These are phyloP conservation scores for Fusarium sp. DNA, from an alignment of 2,329 filamentous ascomycete species.

Conservation along the genomic window DNA sequence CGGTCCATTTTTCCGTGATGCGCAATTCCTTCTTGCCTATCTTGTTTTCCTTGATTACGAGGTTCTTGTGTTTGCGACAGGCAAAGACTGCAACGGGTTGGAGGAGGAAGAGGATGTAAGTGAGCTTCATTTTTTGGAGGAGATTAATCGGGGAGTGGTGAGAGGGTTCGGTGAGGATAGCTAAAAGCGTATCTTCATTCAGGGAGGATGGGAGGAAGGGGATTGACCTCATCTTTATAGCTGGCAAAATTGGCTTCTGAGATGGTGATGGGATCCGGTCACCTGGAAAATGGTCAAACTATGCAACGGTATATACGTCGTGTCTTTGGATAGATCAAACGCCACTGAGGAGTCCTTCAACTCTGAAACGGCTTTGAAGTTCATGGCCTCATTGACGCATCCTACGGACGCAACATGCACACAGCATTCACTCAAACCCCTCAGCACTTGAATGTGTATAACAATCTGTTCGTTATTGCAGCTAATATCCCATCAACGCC, in stretches of 20 bases:
- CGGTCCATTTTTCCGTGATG: too few species aligned
- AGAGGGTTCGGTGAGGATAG: too few species aligned
- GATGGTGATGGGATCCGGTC: too few species aligned
- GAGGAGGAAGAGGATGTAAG: too few species aligned
- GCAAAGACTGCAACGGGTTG: too few species aligned
- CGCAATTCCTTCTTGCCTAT: too few species aligned
- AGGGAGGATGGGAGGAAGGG: not conserved
- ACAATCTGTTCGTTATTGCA: conserved; percentile 13
- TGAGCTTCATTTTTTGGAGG: too few species aligned
- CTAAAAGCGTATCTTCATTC: not conserved
- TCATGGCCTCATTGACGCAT: not conserved
- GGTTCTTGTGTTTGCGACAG: too few species aligned
- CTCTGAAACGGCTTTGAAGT: too few species aligned
- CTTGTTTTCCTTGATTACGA: too few species aligned
- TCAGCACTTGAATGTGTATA: not conserved
- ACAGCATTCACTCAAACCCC: not conserved
- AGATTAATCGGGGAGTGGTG: not conserved
- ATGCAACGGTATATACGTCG: not conserved
- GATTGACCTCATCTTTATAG: not conserved
- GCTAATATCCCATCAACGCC: conserved; percentile 12
- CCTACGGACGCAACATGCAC: not conserved
- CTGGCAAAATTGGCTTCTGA: not conserved
- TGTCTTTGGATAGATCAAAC: not conserved
- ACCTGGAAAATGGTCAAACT: not conserved
- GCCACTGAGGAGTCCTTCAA: too few species aligned